Evolutionary conservation across 1,284 basidiomycete genomes (phyloP), one percentile per base, ranked within the genome.

Genomic region (Ceratobasidium sp.): DNA sequence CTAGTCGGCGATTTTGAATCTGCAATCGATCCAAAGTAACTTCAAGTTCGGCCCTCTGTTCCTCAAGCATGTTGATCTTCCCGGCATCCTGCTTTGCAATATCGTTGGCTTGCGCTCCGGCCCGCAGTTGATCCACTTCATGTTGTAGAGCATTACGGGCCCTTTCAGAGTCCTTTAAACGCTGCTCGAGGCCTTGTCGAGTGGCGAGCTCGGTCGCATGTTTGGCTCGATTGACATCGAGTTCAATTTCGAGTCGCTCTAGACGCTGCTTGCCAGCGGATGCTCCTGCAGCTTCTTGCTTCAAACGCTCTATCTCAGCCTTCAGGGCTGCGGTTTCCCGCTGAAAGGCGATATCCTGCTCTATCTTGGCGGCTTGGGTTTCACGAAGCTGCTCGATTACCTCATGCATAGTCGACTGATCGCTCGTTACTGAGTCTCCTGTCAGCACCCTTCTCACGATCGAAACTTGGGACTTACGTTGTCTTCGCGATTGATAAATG

Each of bases 351-450:
- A 80, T 77, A 71, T 89, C 87, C 66, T 84, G 82, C 29, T 82
- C 82, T 0, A 76, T 72, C 70, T 84, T 85, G 7, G 81, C 78
- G 57, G 85, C 83, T 73, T 86, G 83, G 0, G 82, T 75, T 16
- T 80, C 80, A 9, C 81, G 82, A 25, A 91, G 80, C 72, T 87
- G 85, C 58, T 87, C 83, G 14, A 85, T 79, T 2, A 91, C 79
- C 73, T 89, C 87, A 67, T 86, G 82, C 71, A 86, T 86, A n/a
- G 83, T 85, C 71, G 85, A 84, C 4, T 82, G 84, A 75, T 89
- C 88, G 4, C 84, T 70, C 50, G 69, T 39, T 84, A 58, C 88
- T 90, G 29, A 46, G 29, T 19, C 6, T 23, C n/a, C 23, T n/a
- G 44, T 71, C 49, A 71, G 42, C 13, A 33, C 4, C 16, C 19